Evolutionary conservation across 1,139 yeast genomes (phyloP).

Genomic region (Kodamaea arcana): DNA sequence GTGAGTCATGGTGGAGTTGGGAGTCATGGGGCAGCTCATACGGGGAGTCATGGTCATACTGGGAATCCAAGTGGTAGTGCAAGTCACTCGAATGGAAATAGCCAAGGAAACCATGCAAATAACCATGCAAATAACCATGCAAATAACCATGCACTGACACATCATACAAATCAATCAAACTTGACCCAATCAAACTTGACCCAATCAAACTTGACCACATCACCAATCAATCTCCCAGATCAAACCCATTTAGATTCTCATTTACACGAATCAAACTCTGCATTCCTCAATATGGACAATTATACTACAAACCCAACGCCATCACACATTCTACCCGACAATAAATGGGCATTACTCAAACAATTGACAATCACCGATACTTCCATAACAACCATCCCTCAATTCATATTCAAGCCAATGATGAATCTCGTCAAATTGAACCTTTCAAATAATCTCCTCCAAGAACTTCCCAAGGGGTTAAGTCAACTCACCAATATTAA

Average conservation of each 20-base stretch:
- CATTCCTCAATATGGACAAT: background rate
- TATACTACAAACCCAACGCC: background rate
- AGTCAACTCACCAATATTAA: conserved; percentile 45
- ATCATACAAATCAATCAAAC: background rate
- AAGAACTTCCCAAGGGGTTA: conserved; percentile 50
- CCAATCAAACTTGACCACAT: background rate
- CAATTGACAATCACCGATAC: conserved; percentile 58
- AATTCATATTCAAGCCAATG: conserved; percentile 47
- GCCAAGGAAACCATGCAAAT: background rate
- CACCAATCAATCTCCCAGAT: background rate
- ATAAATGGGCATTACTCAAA: conserved; percentile 52
- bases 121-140: background rate
- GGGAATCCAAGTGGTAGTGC: background rate
- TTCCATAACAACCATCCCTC: conserved; percentile 43
- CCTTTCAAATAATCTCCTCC: conserved; percentile 50
- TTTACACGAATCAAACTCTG: background rate
- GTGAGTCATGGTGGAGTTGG: conserved; percentile 26
- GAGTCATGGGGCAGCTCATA: conserved; percentile 10
- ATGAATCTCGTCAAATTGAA: conserved; percentile 52
- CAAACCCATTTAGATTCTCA: background rate
- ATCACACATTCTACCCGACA: conserved; percentile 25
- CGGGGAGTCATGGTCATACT: conserved; percentile 9
- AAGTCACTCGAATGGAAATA: background rate
- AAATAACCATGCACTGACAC: background rate
- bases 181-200: background rate